These are phyloP conservation scores for Millerozyma miso DNA, from an alignment of 805 yeast species.

Conservation along the genomic window DNA sequence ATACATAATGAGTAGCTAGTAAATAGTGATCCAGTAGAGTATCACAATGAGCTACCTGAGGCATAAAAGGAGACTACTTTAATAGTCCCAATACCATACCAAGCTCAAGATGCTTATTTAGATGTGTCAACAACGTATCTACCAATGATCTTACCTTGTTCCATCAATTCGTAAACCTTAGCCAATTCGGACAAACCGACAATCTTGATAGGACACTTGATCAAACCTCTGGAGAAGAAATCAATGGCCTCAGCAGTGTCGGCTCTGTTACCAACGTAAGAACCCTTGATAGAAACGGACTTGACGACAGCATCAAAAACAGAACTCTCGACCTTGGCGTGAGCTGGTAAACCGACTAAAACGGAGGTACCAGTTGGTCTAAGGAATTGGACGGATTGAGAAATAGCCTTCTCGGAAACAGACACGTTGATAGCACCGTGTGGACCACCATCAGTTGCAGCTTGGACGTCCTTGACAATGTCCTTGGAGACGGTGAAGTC, in stretches of 20 bases:
- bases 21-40: too few relatives aligned
- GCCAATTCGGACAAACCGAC: slow-evolving; percentile 73
- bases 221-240: slow-evolving; percentile 68
- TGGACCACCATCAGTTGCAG: slow-evolving; percentile 67
- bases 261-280: slow-evolving; percentile 86
- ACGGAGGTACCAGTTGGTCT: slow-evolving; percentile 31
- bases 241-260: slow-evolving; percentile 80
- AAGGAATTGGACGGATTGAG: slow-evolving; percentile 51
- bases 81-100: too few relatives aligned
- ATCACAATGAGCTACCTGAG: too few relatives aligned
- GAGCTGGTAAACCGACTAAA: slow-evolving; percentile 73
- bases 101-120: slow-evolving; percentile 34
- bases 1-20: too few relatives aligned
- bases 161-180: slow-evolving; percentile 70
- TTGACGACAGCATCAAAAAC: slow-evolving; percentile 73
- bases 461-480: slow-evolving; percentile 50
- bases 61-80: too few relatives aligned
- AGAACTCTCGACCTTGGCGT: slow-evolving; percentile 64
- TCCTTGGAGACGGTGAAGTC: slow-evolving; percentile 57
- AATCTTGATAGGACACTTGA: slow-evolving; percentile 68
- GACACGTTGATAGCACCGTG: slow-evolving; percentile 76
- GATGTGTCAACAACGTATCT: slow-evolving; percentile 82
- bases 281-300: slow-evolving; percentile 69
- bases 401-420: slow-evolving; percentile 64
- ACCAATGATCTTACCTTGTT: slow-evolving; percentile 79